These are phyloP conservation scores for Arthrobotrys megalospora DNA, from an alignment of 2,329 filamentous ascomycete species.

Conservation along the genomic window DNA sequence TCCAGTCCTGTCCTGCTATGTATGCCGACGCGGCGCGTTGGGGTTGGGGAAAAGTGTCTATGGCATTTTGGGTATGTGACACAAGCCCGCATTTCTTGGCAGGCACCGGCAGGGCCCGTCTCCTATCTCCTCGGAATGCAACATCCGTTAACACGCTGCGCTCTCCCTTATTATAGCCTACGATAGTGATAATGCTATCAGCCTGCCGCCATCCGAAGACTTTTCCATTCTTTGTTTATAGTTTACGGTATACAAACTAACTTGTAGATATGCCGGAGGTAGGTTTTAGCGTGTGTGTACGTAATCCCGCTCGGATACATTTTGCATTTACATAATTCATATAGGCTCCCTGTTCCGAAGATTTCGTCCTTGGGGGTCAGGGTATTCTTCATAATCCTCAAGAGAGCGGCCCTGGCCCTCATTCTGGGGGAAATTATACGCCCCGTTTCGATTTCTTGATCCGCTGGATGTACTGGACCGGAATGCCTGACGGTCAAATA, in stretches of 20 bases:
- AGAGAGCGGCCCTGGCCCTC: not conserved
- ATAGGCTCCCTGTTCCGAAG: not conserved
- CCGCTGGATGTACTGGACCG: too few species aligned
- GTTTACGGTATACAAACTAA: too few species aligned
- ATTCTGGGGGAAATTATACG: not conserved
- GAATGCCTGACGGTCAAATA: too few species aligned
- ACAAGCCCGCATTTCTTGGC: constrained; percentile 26
- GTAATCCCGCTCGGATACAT: too few species aligned
- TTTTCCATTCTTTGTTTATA: too few species aligned
- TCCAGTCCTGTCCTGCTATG: not conserved
- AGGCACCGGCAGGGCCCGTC: constrained; percentile 14
- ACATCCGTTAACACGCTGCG: not conserved
- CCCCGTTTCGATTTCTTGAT: too few species aligned
- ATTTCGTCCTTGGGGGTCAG: not conserved
- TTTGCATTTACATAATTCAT: too few species aligned
- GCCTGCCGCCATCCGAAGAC: too few species aligned
- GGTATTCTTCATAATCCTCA: not conserved
- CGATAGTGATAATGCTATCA: too few species aligned
- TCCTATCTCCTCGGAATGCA: not conserved
- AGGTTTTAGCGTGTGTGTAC: too few species aligned
- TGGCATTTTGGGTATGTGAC: constrained; percentile 33
- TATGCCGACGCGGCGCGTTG: constrained; percentile 29
- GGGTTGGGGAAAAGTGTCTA: constrained; percentile 26
- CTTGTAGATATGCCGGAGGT: too few species aligned
- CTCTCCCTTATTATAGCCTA: too few species aligned